Evolutionary conservation across 2,329 filamentous ascomycete genomes (phyloP).

Genomic region (Beauveria asiatica): DNA sequence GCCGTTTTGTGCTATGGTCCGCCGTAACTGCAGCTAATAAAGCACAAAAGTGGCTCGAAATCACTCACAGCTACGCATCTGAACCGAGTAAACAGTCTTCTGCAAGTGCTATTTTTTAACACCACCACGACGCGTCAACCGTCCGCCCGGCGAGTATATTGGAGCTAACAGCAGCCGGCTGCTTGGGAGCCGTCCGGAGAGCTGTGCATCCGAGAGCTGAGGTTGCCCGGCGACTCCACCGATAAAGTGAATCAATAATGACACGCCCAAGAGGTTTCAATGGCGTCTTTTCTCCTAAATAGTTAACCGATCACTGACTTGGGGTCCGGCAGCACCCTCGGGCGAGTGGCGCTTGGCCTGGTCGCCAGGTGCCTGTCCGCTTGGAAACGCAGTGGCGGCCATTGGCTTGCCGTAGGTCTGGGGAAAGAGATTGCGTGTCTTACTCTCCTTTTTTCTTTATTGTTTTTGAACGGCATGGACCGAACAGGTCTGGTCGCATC

Average conservation of each 20-base stretch:
- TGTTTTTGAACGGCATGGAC: background rate
- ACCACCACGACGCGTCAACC: background rate
- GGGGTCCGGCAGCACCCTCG: background rate
- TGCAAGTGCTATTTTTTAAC: background rate
- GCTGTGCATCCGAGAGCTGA: background rate
- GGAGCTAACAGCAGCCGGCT: background rate
- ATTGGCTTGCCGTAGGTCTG: background rate
- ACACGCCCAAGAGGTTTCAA: background rate
- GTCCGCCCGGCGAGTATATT: background rate
- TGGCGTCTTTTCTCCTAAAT: background rate
- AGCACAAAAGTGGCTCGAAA: too few relatives aligned
- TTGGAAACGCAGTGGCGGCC: background rate
- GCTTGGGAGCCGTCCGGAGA: constrained; percentile 6
- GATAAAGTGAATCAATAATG: background rate
- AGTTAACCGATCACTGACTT: background rate
- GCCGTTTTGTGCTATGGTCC: too few relatives aligned
- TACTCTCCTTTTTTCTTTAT: background rate
- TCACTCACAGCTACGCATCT: too few relatives aligned
- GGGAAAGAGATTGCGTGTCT: constrained; percentile 2
- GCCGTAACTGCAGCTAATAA: too few relatives aligned
- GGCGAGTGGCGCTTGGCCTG: background rate
- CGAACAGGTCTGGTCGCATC: background rate
- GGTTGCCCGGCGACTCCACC: background rate
- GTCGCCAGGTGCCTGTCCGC: background rate
- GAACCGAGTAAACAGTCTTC: background rate